A percentile compares a stretch with the other conserved stretches of the same genome.
phyloP scores from a whole-genome alignment of 2,329 filamentous ascomycete species.

The Teratosphaeria zuluensis region DNA sequence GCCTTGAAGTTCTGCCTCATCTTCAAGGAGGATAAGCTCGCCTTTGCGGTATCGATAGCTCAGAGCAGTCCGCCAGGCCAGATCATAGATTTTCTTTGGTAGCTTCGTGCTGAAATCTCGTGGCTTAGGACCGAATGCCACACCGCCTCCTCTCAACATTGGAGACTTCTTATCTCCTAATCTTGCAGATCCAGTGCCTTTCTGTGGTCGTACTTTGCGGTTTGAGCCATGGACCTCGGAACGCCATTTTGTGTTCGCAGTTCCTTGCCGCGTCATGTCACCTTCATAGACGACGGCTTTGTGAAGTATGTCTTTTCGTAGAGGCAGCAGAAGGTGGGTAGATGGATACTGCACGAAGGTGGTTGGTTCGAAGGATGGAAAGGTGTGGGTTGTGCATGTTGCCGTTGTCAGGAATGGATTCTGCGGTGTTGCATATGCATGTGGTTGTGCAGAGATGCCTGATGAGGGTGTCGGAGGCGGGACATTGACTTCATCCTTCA shows the following conservation, averaged over 20 bases:
- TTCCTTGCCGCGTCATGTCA: constrained; percentile 77
- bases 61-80: constrained; percentile 88
- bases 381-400: constrained; percentile 77
- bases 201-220: constrained; percentile 75
- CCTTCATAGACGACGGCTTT: constrained; percentile 87
- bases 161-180: constrained; percentile 74
- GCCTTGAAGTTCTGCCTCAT: constrained; percentile 60
- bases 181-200: constrained; percentile 73
- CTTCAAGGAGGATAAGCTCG: constrained; percentile 76
- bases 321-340: constrained; percentile 75
- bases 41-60: constrained; percentile 83
- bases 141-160: constrained; percentile 74
- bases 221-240: constrained; percentile 75
- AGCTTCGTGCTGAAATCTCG: constrained; percentile 80
- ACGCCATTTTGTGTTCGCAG: constrained; percentile 72
- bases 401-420: constrained; percentile 51
- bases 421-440: constrained; percentile 5
- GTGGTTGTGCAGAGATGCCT: constrained; percentile 14
- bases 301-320: constrained; percentile 86
- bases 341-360: constrained; percentile 67
- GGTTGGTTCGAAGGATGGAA: constrained; percentile 78
- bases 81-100: constrained; percentile 83
- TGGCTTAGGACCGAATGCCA: constrained; percentile 80
- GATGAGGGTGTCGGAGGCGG: constrained; percentile 7
- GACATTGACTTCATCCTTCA: constrained; percentile 10